Base-by-base conservation (phyloP, 2,329 filamentous ascomycete genomes). In the Lasiodiplodia sp. region DNA sequence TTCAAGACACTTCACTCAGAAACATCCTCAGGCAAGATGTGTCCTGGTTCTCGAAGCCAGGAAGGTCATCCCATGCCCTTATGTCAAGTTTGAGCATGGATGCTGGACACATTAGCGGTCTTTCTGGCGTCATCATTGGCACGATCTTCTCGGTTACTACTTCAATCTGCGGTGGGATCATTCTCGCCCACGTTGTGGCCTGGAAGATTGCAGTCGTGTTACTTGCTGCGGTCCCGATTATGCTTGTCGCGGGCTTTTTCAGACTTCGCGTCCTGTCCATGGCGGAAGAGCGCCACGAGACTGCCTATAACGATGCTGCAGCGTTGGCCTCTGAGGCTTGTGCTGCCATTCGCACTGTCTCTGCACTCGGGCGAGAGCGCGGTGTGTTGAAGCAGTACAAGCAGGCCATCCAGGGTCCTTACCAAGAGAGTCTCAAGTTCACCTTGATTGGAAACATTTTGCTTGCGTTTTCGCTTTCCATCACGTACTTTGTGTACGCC, bases 291-390 rank as follows among this genome's bases (percentile, higher is more conserved):
- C 85, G 86, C 16, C 88, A 91, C 71, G 86, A 89, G 51, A 86
- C 85, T 28, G 89, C 90, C 2, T 92, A 90, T 72, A 84, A 86
- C 7, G 84, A 85, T 53, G 88, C 90, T 2, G 86, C 89, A 18
- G 84, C 86, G 5, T 85, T 92, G 64, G 89, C 89, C 1, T 87
- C 89, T 6, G 90, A 93, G 72, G 89, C 89, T 0, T 88, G 90
- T 62, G 85, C 87, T 65, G 87, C 86, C 1, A 89, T 91, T 77
- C 87, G 89, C 72, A 92, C 90, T 34, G 85, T 84, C 16, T 79
- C 81, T 3, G 77, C 81, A 1, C 78, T 83, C 12, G 80, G 81
- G 7, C 74, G 82, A 7, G 82, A 84, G 69, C 71, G 75, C 7
- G 75, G 80, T 51, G 77, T 83, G 18, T 72, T 82, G 21, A 70